Evolutionary conservation across 75 land plant species (phyloP), one percentile per base, ranked within the genome.

Genomic region (Azolla pinnata): DNA sequence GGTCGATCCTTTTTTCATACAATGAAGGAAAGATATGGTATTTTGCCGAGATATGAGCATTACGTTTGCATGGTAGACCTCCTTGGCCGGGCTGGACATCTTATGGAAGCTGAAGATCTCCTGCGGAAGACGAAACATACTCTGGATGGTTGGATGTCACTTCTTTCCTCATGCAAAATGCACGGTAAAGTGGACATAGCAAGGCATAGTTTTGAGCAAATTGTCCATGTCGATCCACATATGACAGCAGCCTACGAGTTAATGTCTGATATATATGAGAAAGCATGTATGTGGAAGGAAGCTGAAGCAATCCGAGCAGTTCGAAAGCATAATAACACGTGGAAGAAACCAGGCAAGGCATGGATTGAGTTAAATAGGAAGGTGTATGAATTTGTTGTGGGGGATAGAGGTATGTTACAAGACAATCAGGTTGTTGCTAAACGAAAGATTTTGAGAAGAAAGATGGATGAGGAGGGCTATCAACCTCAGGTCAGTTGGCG

Each of bases 381-480:
- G 54, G 54, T 51, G 54, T n/a, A 51, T 51, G 54, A 51, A n/a
- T 51, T 51, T 51, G 54, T 24, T 51, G 54, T 51, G 19, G 18
- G 18, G 8, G 18, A 18, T 24, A 51, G 54, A 9, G 9, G 9
- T n/a, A 5, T 7, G 7, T 7, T n/a, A 51, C 54, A 51, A 9
- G 24, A 7, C 5, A 7, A 51, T 51, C 16, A 51, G n/a, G 9
- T 51, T 51, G 8, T 19, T 18, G 18, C 17, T n/a, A 51, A 19
- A 24, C 24, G 8, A 18, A 51, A 9, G 54, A 8, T 19, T 18
- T 24, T 51, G n/a, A 51, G 54, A 19, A 51, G 54, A 19, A 7
- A n/a, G 16, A 8, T 51, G 54, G 24, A 51, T 18, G 19, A 51
- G 18, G 18, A 18, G 5, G 54, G 54, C 19, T 51, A 51, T 51